A percentile compares a stretch with the other conserved stretches of the same genome.
These are phyloP conservation scores for Hypoxylon perforatum DNA, from an alignment of 495 filamentous ascomycete species.

Conservation along the genomic window DNA sequence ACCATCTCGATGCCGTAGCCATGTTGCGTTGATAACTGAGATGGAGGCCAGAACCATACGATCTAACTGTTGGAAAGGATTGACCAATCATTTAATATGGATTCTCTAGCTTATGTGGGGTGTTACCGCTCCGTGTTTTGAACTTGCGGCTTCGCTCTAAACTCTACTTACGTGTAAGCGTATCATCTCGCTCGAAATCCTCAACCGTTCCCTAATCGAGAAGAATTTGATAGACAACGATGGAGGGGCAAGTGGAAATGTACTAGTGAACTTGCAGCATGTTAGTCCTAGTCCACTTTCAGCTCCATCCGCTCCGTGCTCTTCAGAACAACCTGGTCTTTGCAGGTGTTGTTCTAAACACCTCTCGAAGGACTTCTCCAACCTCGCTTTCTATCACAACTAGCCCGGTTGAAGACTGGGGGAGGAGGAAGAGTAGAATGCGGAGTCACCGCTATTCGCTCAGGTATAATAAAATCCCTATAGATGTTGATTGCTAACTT, in stretches of 20 bases:
- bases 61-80: constrained; percentile 27
- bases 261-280: constrained; percentile 12
- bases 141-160: constrained; percentile 39
- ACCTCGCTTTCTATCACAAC: neutral
- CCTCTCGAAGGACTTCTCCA: constrained; percentile 18
- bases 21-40: neutral
- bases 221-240: constrained; percentile 21
- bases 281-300: constrained; percentile 4
- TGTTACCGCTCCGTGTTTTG: constrained; percentile 23
- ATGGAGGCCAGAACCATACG: constrained; percentile 31
- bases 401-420: constrained; percentile 1
- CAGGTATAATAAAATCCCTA: neutral
- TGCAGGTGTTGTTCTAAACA: constrained; percentile 29
- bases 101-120: constrained; percentile 27
- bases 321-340: neutral
- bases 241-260: constrained; percentile 21
- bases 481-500: neutral
- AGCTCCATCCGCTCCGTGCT: no score
- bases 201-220: constrained; percentile 39
- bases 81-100: constrained; percentile 40
- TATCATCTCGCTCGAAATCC: constrained; percentile 33
- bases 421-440: neutral
- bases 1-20: constrained; percentile 31
- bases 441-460: constrained; percentile 4
- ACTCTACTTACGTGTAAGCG: constrained; percentile 23